Base-by-base conservation (phyloP, 345 rosid species). In the Corymbia maculata region DNA sequence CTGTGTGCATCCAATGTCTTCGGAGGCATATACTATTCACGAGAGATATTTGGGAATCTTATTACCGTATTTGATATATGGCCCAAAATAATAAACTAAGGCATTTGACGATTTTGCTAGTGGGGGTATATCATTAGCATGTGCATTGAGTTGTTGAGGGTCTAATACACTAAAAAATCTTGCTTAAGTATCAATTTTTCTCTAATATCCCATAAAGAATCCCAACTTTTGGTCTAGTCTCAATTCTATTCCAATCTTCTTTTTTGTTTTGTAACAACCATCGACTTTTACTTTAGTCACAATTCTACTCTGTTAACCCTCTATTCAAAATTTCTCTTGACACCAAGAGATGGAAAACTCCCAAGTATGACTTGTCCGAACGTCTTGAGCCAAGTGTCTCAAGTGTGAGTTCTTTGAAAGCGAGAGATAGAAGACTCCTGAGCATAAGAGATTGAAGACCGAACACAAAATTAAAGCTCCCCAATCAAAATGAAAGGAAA, bases 101-200 rank as follows among this genome's bases (percentile, higher is more conserved):
- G 45, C 26, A 36, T 70, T 70, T 32, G 11, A 70, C 12, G 12
- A 17, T 70, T 70, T 70, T 64, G 75, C 42, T n/a, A 64, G 36
- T 64, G 75, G 75, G 75, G 75, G 19, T 64, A 64, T n/a, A 59
- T 64, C 7, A 36, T 14, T 13, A 64, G 9, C 14, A 6, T 32
- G 75, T 64, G 75, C 75, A 11, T 26, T 21, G 61, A 55, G 61
- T 55, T 55, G 24, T 55, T 4, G 61, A 55, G 59, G 59, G 59
- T 55, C 59, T 55, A 55, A 7, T 55, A 55, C 59, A 21, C 59
- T 55, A 55, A 21, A 19, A 8, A 55, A 55, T 55, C 26, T 55
- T 0, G 59, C 2, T 21, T 21, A 2, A 0, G 0, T 55, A 9
- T 10, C 1, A 1, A 55, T 55, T 55, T 55, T 55, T 7, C 8